Conservation (phyloP, 441 rosid species). For the Bocquillonia castaneifolia region DNA sequence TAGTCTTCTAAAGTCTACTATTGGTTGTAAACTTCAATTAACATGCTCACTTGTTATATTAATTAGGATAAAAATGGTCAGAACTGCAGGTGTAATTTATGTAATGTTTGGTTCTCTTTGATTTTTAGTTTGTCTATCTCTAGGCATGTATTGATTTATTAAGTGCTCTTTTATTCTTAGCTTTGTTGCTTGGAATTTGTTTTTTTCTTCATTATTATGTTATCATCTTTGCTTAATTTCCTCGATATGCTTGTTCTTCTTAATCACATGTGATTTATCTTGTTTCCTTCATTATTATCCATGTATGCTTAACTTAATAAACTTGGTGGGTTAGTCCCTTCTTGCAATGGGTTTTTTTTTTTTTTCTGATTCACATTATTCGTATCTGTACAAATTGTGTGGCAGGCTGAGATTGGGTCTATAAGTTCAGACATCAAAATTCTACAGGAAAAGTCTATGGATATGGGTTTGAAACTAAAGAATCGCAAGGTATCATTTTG, state of each 20-base stretch:
- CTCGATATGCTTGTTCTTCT: too few relatives aligned
- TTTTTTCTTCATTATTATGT: not conserved
- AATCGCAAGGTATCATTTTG: conserved; percentile 78
- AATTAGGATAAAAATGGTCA: not conserved
- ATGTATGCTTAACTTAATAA: not conserved
- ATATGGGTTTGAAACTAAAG: conserved; percentile 96
- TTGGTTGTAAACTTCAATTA: not conserved
- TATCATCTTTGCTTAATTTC: not conserved
- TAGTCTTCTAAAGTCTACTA: not conserved
- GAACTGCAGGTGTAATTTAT: not conserved
- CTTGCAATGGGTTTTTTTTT: conserved; percentile 6
- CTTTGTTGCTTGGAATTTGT: not conserved
- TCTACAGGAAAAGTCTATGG: conserved; percentile 99
- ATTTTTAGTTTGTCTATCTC: not conserved
- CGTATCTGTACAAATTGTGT: conserved; percentile 18
- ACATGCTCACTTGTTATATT: not conserved
- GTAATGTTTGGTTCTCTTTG: not conserved
- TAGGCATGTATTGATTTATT: not conserved
- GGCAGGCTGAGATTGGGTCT: conserved; percentile 91
- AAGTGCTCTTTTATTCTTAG: not conserved
- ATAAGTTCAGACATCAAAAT: conserved; percentile 97
- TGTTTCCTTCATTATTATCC: too few relatives aligned
- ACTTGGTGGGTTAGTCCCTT: not conserved
- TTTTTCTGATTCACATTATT: conserved; percentile 6
- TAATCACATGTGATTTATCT: too few relatives aligned